These are phyloP conservation scores for Phaeolepiota aurea DNA, from an alignment of 768 basidiomycete genomes.

Conservation along the genomic window DNA sequence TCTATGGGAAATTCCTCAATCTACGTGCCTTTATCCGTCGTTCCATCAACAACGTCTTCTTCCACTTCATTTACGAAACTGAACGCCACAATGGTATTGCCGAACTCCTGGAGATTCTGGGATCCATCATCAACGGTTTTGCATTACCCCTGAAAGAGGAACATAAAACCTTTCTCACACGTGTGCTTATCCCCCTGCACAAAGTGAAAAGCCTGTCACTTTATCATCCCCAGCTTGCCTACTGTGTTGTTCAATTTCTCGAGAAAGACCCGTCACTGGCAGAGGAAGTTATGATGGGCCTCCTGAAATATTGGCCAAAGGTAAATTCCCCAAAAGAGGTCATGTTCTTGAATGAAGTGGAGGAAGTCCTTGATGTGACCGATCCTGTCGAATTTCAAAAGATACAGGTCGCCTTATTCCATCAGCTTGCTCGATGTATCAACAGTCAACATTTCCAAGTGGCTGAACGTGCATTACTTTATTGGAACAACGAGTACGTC, in stretches of 20 bases:
- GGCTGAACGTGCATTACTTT: slow-evolving; percentile 91
- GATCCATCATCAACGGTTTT: slow-evolving; percentile 99
- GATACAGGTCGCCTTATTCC: slow-evolving; percentile 88
- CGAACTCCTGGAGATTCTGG: slow-evolving; percentile 94
- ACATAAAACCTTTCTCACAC: slow-evolving; percentile 95
- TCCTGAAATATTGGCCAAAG: slow-evolving; percentile 98
- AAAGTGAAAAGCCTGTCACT: slow-evolving; percentile 97
- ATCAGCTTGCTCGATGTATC: slow-evolving; percentile 93
- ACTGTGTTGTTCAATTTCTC: slow-evolving; percentile 97
- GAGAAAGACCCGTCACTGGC: slow-evolving; percentile 92
- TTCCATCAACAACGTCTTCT: slow-evolving; percentile 99
- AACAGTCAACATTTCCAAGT: slow-evolving; percentile 99
- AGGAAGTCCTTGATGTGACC: slow-evolving; percentile 97
- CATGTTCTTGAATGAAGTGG: slow-evolving; percentile 99
- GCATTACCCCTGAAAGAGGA: slow-evolving; percentile 97
- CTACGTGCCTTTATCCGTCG: slow-evolving; percentile 97
- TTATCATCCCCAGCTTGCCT: slow-evolving; percentile 98
- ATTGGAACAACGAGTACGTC: slow-evolving; percentile 99
- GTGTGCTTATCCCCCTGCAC: slow-evolving; percentile 91
- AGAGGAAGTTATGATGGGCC: slow-evolving; percentile 91
- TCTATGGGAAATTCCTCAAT: slow-evolving; percentile 99
- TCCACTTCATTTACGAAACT: slow-evolving; percentile 97
- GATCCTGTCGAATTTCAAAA: slow-evolving; percentile 95
- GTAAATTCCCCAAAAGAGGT: slow-evolving; percentile 99
- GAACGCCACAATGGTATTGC: slow-evolving; percentile 99